A percentile compares a stretch with the other conserved stretches of the same genome.
Conservation (phyloP, 2,329 filamentous ascomycete genomes). For the Cercospora sesami region DNA sequence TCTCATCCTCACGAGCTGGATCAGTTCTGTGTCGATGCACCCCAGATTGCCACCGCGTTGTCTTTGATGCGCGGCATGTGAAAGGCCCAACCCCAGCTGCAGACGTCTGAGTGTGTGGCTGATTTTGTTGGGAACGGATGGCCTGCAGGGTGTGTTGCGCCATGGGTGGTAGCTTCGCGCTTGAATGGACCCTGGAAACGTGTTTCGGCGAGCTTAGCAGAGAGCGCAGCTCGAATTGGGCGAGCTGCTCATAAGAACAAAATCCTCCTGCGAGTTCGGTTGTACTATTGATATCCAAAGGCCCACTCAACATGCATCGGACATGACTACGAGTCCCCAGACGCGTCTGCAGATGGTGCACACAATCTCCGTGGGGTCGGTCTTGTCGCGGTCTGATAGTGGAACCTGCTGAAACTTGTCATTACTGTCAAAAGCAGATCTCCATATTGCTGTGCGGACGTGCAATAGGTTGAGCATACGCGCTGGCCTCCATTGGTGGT, state of each 20-base stretch:
- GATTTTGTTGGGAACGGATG: conserved; percentile 18
- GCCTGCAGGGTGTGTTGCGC: conserved; percentile 19
- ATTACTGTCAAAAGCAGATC: conserved; percentile 1
- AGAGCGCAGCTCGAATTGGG: not conserved
- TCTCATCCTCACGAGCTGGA: not conserved
- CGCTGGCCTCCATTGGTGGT: not conserved
- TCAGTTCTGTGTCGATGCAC: conserved; percentile 3
- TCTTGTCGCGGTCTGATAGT: conserved; percentile 13
- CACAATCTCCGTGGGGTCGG: conserved; percentile 19
- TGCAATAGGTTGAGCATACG: not conserved
- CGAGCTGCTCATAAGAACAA: not conserved
- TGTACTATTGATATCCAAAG: conserved; percentile 13
- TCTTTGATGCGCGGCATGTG: conserved; percentile 9
- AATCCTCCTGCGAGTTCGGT: not conserved
- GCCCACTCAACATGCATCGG: conserved; percentile 1
- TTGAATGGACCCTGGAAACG: conserved; percentile 3
- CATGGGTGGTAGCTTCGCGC: conserved; percentile 9
- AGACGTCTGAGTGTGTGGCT: conserved; percentile 14
- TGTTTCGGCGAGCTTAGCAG: conserved; percentile 1
- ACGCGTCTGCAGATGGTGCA: conserved; percentile 8
- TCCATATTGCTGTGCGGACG: not conserved
- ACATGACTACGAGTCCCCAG: not conserved
- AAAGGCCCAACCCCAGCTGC: conserved; percentile 7
- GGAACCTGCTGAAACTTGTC: conserved; percentile 1
- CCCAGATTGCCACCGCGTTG: conserved; percentile 18